phyloP scores from a whole-genome alignment of 768 basidiomycete species.

The Psilocybe azurescens region DNA sequence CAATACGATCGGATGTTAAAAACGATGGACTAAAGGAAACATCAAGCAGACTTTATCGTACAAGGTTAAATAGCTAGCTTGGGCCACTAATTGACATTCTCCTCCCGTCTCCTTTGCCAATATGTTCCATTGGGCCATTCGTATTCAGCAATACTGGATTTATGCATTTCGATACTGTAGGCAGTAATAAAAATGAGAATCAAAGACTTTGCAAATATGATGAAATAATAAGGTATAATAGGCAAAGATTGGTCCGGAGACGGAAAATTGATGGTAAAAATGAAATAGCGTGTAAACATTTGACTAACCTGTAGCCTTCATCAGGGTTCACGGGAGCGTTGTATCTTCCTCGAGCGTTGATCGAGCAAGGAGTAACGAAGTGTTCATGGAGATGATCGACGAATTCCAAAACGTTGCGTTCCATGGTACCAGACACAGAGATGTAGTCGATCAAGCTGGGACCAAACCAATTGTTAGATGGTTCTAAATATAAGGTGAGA shows the following conservation, averaged over 20 bases:
- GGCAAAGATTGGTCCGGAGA: too few species aligned
- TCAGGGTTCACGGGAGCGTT: slow-evolving; percentile 79
- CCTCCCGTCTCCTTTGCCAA: slow-evolving; percentile 49
- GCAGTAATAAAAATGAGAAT: not conserved
- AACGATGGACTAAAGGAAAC: too few species aligned
- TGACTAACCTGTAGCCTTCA: slow-evolving; percentile 76
- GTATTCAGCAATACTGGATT: slow-evolving; percentile 79
- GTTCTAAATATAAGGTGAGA: not conserved
- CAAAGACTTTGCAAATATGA: not conserved
- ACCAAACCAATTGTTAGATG: not conserved
- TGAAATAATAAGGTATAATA: too few species aligned
- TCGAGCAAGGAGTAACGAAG: slow-evolving; percentile 87
- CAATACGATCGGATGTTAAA: not conserved
- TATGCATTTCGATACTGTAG: slow-evolving; percentile 87
- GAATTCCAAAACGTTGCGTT: slow-evolving; percentile 91
- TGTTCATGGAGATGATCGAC: slow-evolving; percentile 95
- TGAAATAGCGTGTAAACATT: too few species aligned
- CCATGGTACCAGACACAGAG: slow-evolving; percentile 88
- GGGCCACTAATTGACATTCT: not conserved
- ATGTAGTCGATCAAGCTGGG: slow-evolving; percentile 92
- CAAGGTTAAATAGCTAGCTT: not conserved
- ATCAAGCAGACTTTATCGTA: too few species aligned
- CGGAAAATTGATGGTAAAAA: too few species aligned
- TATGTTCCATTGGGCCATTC: slow-evolving; percentile 88
- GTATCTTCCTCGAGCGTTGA: slow-evolving; percentile 85